Evolutionary conservation across 805 yeast species (phyloP).

Genomic region (Jamesozyma lodderae): DNA sequence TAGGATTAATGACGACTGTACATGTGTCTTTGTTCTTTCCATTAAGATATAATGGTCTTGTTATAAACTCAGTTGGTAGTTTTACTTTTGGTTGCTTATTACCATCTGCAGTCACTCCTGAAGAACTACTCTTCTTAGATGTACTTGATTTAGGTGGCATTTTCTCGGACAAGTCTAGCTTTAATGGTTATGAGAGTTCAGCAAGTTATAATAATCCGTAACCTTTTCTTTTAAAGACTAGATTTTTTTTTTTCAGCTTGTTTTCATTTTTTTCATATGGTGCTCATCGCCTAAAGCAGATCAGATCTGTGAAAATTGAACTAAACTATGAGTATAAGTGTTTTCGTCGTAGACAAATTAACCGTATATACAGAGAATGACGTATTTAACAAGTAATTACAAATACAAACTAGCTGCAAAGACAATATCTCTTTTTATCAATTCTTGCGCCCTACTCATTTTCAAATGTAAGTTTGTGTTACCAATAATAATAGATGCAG

Average conservation of each 20-base stretch:
- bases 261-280: no score
- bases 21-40: slow-evolving; percentile 26
- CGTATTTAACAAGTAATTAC: slow-evolving; percentile 26
- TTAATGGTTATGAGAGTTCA: no score
- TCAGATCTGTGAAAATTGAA: no score
- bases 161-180: no score
- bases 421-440: slow-evolving; percentile 91
- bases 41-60: slow-evolving; percentile 29
- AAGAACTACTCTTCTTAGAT: slow-evolving; percentile 22
- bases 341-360: no score
- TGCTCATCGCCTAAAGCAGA: no score
- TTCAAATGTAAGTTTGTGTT: slow-evolving; percentile 83
- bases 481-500: slow-evolving; percentile 90
- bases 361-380: neutral
- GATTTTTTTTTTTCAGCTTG: no score
- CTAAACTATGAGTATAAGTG: no score
- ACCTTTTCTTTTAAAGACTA: no score
- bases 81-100: slow-evolving; percentile 26
- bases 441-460: slow-evolving; percentile 87
- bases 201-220: no score
- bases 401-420: slow-evolving; percentile 92
- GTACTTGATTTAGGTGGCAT: slow-evolving; percentile 27
- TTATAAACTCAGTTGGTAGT: slow-evolving; percentile 33
- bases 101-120: slow-evolving; percentile 12
- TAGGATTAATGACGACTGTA: slow-evolving; percentile 36